These are phyloP conservation scores for Infundibulicybe gibba DNA, from an alignment of 768 basidiomycete genomes.

Conservation along the genomic window DNA sequence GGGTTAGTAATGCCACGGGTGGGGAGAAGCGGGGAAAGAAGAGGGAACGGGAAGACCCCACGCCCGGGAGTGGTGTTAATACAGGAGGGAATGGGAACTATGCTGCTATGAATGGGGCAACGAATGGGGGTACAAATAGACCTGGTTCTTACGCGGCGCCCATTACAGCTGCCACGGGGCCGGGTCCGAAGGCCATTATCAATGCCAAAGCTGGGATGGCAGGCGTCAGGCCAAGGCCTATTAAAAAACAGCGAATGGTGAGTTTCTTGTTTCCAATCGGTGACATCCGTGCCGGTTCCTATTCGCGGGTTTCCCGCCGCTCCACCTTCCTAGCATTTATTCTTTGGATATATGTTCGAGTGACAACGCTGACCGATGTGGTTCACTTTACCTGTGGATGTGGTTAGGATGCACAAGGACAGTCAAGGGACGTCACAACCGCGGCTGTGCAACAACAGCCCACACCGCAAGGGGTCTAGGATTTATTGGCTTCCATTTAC, in stretches of 20 bases:
- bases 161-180: too few relatives aligned
- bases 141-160: constrained; percentile 17
- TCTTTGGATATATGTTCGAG: background rate
- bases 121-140: constrained; percentile 30
- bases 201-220: constrained; percentile 57
- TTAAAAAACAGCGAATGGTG: constrained; percentile 78
- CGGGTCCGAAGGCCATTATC: constrained; percentile 28
- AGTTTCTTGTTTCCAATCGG: constrained; percentile 16
- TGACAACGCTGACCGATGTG: background rate
- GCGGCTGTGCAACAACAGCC: constrained; percentile 64
- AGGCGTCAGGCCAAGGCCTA: constrained; percentile 59
- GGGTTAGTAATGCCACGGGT: constrained; percentile 6
- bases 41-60: constrained; percentile 34
- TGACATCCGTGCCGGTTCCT: background rate
- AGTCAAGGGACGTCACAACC: constrained; percentile 46
- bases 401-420: constrained; percentile 66
- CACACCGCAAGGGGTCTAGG: constrained; percentile 65
- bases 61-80: constrained; percentile 15
- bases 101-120: constrained; percentile 11
- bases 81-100: constrained; percentile 20
- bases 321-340: constrained; percentile 3
- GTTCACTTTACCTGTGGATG: background rate
- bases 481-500: too few relatives aligned
- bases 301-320: constrained; percentile 3
- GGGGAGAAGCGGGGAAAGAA: constrained; percentile 33